phyloP scores from a whole-genome alignment of 179 eudicot species.

The Sideroxylon spinosum region DNA sequence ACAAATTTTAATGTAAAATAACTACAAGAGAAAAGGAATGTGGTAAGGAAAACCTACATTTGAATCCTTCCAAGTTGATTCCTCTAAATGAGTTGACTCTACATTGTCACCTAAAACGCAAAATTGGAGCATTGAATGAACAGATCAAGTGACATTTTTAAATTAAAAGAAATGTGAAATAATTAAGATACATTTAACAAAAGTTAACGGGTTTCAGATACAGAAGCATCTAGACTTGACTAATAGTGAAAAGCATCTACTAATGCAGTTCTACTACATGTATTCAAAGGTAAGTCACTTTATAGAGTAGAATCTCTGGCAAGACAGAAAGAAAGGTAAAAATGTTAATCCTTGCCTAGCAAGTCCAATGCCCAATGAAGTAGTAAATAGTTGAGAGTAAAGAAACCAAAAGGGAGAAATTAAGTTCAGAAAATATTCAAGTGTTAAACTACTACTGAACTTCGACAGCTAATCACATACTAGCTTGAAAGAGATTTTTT shows the following conservation, averaged over 20 bases:
- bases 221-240: not conserved
- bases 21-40: not conserved
- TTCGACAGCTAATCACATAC: not conserved
- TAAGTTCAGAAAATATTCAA: not conserved
- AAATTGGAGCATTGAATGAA: not conserved
- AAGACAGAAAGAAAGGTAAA: not conserved
- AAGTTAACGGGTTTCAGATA: conserved; percentile 8
- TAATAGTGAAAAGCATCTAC: conserved; percentile 3
- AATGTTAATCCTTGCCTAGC: not conserved
- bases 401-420: not conserved
- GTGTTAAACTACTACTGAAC: not conserved
- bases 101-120: conserved; percentile 35
- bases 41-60: conserved; percentile 28
- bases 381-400: not conserved
- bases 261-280: not conserved
- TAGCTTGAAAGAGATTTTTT: not conserved
- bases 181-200: not conserved
- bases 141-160: not conserved
- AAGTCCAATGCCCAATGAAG: not conserved
- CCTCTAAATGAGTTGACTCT: conserved; percentile 39
- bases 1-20: not conserved
- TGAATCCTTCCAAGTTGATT: conserved; percentile 42
- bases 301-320: not conserved
- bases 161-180: not conserved
- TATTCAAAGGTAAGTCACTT: not conserved